Evolutionary conservation across 306 rosid genomes (phyloP).

Genomic region (Sicyos edulis): DNA sequence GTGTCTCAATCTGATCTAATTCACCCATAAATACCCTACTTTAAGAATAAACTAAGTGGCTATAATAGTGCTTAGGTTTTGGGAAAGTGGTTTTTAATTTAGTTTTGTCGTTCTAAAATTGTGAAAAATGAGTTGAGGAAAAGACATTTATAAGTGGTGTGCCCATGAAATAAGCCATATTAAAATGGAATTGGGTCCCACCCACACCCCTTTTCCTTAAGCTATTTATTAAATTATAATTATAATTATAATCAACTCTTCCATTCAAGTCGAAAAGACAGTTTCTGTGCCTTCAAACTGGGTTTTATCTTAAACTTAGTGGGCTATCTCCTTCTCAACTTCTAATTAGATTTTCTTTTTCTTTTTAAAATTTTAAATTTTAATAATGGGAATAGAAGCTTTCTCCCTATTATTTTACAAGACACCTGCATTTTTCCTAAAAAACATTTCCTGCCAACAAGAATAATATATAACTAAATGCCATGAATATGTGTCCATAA

Average conservation of each 20-base stretch:
- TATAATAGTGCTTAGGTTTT: background rate
- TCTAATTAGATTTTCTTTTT: no score
- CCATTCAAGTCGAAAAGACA: background rate
- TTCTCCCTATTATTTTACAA: no score
- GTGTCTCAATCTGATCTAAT: no score
- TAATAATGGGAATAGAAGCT: no score
- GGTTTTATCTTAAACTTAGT: background rate
- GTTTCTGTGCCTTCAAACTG: background rate
- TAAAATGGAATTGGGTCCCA: background rate
- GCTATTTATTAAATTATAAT: background rate
- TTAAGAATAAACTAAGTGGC: conserved; percentile 4
- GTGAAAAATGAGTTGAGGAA: background rate
- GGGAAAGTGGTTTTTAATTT: background rate
- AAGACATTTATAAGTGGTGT: conserved; percentile 18
- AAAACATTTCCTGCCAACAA: no score
- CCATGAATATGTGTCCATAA: no score
- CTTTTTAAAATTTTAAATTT: no score
- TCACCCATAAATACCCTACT: no score
- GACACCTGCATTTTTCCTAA: no score
- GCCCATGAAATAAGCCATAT: conserved; percentile 15
- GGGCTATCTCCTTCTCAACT: background rate
- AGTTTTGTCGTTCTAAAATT: background rate
- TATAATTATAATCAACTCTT: background rate
- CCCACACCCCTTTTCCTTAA: background rate
- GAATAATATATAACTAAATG: no score